Base-by-base conservation (phyloP, 2,329 filamentous ascomycete genomes). In the Cladosporium austrohemisphaericum region DNA sequence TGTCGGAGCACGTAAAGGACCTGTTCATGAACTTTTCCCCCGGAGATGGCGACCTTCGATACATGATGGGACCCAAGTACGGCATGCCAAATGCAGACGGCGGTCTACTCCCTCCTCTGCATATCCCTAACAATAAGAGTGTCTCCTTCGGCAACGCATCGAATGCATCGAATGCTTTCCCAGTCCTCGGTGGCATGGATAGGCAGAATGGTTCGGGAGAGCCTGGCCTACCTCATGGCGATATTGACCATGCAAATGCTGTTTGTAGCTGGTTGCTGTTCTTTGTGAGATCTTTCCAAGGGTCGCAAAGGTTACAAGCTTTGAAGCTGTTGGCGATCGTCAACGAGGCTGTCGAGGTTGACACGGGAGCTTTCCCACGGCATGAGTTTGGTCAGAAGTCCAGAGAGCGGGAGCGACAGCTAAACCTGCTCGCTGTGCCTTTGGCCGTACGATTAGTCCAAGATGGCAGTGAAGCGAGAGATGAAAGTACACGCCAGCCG, bases 381-480 rank as follows among this genome's bases (percentile, higher is more conserved):
- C 56, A 54, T 7, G 60, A 66, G 23, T 50, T 56, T 22, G 20
- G 49, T 13, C 60, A 65, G 22, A 54, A 68, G 35, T 68, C 71
- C 36, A 55, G 60, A 22, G 65, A 69, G 40, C 61, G 73, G 13
- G 64, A 69, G 40, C 61, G 70, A 22, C 68, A 73, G 41, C 65
- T 76, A 16, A 68, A 70, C 1, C 65, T 74, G 29, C 59, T 76
- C 22, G 66, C 74, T 11, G 66, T 76, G 8, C 74, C 74, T 1
- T 57, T 76, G 4, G 64, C 74, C n/a, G 69, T 74, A n/a, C 69
- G 69, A 47, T 72, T 76, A 58, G 68, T 76, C 4, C 68, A 72
- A 76, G 35, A 57, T 64, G 61, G 62, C 20, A 32, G 26, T 9
- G 61, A 55, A 44, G 61, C 65, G 37, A 66, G 68, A 50, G 68